Evolutionary conservation across 495 filamentous ascomycete genomes (phyloP).

Genomic region (Penicillium macrosclerotiorum): DNA sequence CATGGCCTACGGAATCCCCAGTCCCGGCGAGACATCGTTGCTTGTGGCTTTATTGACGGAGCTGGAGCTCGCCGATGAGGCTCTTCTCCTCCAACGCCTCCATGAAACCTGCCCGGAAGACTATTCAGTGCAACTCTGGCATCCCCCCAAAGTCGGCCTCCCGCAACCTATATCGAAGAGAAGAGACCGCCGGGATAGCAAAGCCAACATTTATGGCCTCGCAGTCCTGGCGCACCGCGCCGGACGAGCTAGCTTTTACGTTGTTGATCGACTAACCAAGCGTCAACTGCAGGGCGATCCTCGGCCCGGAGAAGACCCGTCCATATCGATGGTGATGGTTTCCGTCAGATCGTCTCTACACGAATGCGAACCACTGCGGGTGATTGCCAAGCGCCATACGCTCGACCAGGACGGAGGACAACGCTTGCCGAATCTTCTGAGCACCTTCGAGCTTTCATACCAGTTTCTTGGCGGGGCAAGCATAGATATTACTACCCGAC

Average conservation of each 20-base stretch:
- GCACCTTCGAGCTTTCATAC: neutral
- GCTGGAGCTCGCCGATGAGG: neutral
- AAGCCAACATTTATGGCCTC: conserved; percentile 10
- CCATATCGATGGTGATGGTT: conserved; percentile 5
- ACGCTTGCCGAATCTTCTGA: neutral
- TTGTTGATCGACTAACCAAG: conserved; percentile 8
- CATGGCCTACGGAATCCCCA: neutral
- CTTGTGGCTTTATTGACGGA: neutral
- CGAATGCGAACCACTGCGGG: neutral
- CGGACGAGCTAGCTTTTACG: conserved; percentile 3
- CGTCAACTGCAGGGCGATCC: conserved; percentile 3
- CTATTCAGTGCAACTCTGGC: neutral
- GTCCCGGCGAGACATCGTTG: neutral
- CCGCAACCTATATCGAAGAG: neutral
- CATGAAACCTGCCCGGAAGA: neutral
- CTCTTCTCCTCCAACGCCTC: neutral
- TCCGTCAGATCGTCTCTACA: neutral
- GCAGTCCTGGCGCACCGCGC: conserved; percentile 5
- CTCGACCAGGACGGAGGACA: neutral
- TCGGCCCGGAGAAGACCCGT: neutral
- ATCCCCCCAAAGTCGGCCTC: neutral
- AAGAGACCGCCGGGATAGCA: conserved; percentile 2
- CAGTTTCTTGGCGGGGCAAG: neutral
- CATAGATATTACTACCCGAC: conserved; percentile 1
- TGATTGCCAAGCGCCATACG: conserved; percentile 6